phyloP scores from a whole-genome alignment of 495 filamentous ascomycete species.

The Hyaloscypha finlandica region DNA sequence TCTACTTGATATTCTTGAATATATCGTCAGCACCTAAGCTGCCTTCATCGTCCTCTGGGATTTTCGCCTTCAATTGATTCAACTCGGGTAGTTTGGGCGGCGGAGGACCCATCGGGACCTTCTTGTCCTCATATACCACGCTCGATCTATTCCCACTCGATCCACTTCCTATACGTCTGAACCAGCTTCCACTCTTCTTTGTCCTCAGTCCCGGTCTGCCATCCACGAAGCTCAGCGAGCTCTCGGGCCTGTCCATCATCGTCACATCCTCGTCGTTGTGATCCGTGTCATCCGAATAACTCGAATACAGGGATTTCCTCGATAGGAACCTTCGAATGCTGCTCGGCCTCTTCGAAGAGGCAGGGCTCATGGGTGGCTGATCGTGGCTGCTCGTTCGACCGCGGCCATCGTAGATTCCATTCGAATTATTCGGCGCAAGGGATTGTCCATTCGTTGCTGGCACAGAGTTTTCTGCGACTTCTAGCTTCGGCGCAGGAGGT shows the following conservation, averaged over 20 bases:
- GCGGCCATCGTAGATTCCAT: constrained; percentile 26
- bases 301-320: constrained; percentile 39
- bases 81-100: constrained; percentile 64
- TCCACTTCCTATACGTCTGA: constrained; percentile 22
- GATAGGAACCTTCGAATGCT: constrained; percentile 44
- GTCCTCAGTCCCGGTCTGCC: constrained; percentile 4
- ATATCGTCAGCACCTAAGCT: constrained; percentile 53
- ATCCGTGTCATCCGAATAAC: constrained; percentile 36
- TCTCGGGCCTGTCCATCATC: constrained; percentile 35
- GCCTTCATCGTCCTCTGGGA: constrained; percentile 39
- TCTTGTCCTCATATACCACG: constrained; percentile 38
- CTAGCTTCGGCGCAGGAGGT: constrained; percentile 23
- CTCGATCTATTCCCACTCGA: constrained; percentile 22
- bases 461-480: neutral
- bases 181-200: constrained; percentile 33
- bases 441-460: constrained; percentile 9
- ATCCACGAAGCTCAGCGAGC: constrained; percentile 18
- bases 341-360: constrained; percentile 29
- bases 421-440: constrained; percentile 7
- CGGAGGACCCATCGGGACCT: constrained; percentile 42
- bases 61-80: constrained; percentile 50
- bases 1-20: constrained; percentile 59
- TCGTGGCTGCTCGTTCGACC: constrained; percentile 22
- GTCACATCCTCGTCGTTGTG: constrained; percentile 38
- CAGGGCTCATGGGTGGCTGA: constrained; percentile 29